Base-by-base conservation (phyloP, 2,329 filamentous ascomycete species). In the Sclerotinia minor region DNA sequence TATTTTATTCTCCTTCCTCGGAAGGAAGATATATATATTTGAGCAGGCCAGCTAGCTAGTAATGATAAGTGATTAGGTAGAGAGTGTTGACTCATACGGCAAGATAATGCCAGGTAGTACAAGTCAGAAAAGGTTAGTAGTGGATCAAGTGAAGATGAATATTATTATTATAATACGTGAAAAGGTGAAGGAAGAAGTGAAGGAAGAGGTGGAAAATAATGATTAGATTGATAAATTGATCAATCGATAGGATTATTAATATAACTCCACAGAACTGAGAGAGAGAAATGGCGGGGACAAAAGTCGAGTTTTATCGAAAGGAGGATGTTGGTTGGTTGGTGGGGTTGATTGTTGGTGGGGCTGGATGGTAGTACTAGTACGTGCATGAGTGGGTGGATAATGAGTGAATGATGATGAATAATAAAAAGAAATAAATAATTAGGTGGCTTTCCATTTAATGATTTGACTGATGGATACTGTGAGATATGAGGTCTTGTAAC, bases 351-450 rank as follows among this genome's bases (percentile, higher is more conserved):
- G 53, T 35, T 35, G 21, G 53, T 15, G 13, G 53, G 21, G 29
- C 35, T 35, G 5, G 5, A 26, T 38, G 19, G 52, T 54, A 19
- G 29, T 15, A n/a, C 21, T n/a, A 41, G 9, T n/a, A n/a, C 9
- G 53, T 35, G 35, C 53, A 32, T 47, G 45, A 47, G 45, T 55
- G 53, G 35, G 29, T 38, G 53, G 53, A 55, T 38, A 55, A 55
- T 19, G n/a, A 35, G 19, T 41, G 38, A 15, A 41, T 38, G 11
- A 15, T 41, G 13, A 41, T 41, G 13, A 41, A 41, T 15, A 41
- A 38, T 38, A 38, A 38, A 13, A 38, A 38, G 5, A 35, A 38
- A 13, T 38, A 3, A 38, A 38, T 41, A 5, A 41, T 41, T 41
- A 2, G 13, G 2, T 41, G 38, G 38, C 13, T 41, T 41, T 41